Evolutionary conservation across 2,329 filamentous ascomycete genomes (phyloP), one percentile per base, ranked within the genome.

Genomic region (Tolypocladium amazonense): DNA sequence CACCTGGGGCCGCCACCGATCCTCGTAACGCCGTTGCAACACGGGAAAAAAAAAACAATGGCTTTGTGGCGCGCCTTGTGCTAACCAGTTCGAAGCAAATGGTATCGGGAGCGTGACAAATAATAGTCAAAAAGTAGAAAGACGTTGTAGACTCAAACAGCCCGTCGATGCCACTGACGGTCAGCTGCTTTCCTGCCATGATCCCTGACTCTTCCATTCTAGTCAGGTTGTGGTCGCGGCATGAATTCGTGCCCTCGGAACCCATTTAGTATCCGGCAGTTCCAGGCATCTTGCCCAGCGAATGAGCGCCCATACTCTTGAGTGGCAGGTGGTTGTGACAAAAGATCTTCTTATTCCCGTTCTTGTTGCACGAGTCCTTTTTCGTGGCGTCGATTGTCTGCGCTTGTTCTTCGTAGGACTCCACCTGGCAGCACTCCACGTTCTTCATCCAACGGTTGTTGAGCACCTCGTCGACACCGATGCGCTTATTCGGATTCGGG

Each of bases 371-470:
- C 45, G 72, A 71, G 61, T 77, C 76, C 65, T 79, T 81, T 75
- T 85, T 85, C 63, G 81, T 81, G 0, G 81, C 83, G 65, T 89
- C 86, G 61, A 89, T 87, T 30, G 77, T 72, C 56, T 77, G 77
- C n/a, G 77, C 74, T 7, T 82, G 81, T 61, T 89, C 86, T 38
- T 87, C 86, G 69, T 86, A 88, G 62, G 78, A 82, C 66, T 92
- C 89, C 5, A 85, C 74, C 66, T 90, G 87, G 71, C 90, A 95
- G 74, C 90, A 94, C 66, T 92, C 88, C 47, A 92, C 83, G 58
- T 80, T 82, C 75, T 84, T 88, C 67, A 94, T 76, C 81, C 86
- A 91, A n/a, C 86, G 79, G 66, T 89, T 84, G 62, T 81, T 84
- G 58, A 91, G 75, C 1, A 90, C 85, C 1, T 90, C 83, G 8